Conservation (phyloP, 306 rosid genomes). For the Cicer bijugum region DNA sequence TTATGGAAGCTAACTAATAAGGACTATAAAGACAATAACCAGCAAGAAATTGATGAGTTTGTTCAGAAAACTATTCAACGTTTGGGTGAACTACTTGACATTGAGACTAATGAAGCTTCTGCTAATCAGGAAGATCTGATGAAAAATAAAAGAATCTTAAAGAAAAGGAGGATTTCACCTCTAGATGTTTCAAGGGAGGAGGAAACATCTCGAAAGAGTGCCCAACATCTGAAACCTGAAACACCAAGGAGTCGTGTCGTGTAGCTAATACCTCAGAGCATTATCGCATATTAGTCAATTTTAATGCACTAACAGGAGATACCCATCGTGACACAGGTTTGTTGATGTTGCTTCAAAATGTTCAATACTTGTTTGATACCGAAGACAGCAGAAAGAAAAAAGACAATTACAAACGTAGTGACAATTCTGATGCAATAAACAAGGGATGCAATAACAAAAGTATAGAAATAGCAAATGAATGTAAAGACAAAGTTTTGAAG, state of each 20-base stretch:
- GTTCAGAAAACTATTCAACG: conserved; percentile 84
- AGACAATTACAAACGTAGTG: conserved; percentile 62
- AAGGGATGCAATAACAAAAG: conserved; percentile 50
- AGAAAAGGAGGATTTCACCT: conserved; percentile 72
- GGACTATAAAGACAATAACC: conserved; percentile 83
- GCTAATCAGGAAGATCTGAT: conserved; percentile 70
- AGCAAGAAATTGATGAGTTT: conserved; percentile 85
- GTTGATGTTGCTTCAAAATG: conserved; percentile 72
- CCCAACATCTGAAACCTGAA: conserved; percentile 66
- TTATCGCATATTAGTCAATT: conserved; percentile 58
- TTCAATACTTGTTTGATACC: conserved; percentile 61
- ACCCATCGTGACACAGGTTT: conserved; percentile 76
- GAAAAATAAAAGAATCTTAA: conserved; percentile 65
- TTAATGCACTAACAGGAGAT: conserved; percentile 71
- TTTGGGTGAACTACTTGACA: conserved; percentile 79
- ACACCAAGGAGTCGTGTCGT: conserved; percentile 72
- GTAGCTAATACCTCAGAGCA: conserved; percentile 58
- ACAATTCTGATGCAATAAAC: conserved; percentile 49
- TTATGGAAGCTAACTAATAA: conserved; percentile 96
- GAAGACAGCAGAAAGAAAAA: conserved; percentile 46
- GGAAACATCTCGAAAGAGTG: conserved; percentile 57
- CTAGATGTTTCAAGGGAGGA: conserved; percentile 86
- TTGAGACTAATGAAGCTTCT: conserved; percentile 64
- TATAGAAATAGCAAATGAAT: conserved; percentile 47
- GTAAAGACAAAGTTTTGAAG: conserved; percentile 60